These are phyloP conservation scores for Carex pumila DNA, from an alignment of 176 grass and related monocot species.

Conservation along the genomic window DNA sequence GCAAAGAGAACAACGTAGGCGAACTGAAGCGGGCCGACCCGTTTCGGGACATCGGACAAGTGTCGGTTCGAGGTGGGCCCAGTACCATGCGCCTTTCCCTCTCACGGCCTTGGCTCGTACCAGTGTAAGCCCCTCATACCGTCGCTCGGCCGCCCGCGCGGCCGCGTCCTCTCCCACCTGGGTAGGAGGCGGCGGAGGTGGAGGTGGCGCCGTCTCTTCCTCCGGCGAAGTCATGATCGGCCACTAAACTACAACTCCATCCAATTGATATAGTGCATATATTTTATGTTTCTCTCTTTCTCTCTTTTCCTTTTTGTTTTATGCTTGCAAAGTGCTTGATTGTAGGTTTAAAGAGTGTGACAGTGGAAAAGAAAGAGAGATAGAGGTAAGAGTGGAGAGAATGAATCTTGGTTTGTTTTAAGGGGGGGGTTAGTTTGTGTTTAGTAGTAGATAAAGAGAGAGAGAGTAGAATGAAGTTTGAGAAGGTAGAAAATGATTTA, in stretches of 20 bases:
- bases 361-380: neutral
- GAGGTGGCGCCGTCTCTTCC: conserved; percentile 29
- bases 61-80: conserved; percentile 71
- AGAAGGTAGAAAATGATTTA: conserved; percentile 17
- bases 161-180: conserved; percentile 32
- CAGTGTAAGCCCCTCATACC: conserved; percentile 45
- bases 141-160: conserved; percentile 31
- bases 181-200: conserved; percentile 19
- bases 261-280: neutral
- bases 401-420: conserved; percentile 6
- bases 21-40: conserved; percentile 35
- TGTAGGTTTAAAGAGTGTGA: conserved; percentile 15
- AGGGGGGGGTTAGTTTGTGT: conserved; percentile 33
- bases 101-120: conserved; percentile 69
- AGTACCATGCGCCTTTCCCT: conserved; percentile 78
- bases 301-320: neutral
- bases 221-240: conserved; percentile 16
- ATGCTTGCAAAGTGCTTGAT: conserved; percentile 16
- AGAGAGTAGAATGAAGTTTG: neutral
- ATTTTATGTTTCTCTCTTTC: neutral
- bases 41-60: conserved; percentile 37
- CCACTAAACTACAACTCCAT: neutral
- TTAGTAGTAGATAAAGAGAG: conserved; percentile 39
- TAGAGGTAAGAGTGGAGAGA: neutral
- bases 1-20: conserved; percentile 54